Conservation (phyloP, 768 basidiomycete genomes). For the Mrakia frigida region DNA sequence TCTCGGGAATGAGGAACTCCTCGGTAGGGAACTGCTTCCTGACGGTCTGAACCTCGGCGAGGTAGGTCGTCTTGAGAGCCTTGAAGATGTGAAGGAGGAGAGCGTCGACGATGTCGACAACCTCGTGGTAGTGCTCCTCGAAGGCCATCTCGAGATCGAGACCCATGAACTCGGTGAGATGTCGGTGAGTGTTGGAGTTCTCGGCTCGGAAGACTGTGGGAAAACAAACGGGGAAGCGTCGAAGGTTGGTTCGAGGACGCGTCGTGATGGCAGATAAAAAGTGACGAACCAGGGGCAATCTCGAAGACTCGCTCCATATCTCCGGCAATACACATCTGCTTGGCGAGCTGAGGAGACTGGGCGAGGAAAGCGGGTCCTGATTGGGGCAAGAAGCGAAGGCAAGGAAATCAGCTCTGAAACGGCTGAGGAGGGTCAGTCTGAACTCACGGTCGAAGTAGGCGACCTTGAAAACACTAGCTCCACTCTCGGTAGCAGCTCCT, state of each 20-base stretch:
- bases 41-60: conserved; percentile 74
- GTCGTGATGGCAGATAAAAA: not conserved
- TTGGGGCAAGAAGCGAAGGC: not conserved
- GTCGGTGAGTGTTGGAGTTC: conserved; percentile 89
- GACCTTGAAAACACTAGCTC: conserved; percentile 96
- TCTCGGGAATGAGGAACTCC: conserved; percentile 89
- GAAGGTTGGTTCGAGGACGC: not conserved
- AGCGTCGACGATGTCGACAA: conserved; percentile 82
- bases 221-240: not conserved
- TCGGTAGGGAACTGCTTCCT: conserved; percentile 88
- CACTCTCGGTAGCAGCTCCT: conserved; percentile 92
- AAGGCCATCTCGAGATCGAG: conserved; percentile 99
- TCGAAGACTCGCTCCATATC: conserved; percentile 99
- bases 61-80: conserved; percentile 68
- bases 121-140: conserved; percentile 98
- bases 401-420: not conserved
- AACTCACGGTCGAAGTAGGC: conserved; percentile 88
- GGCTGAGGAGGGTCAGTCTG: too few relatives aligned
- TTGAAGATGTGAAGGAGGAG: conserved; percentile 82
- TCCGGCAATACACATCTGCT: conserved; percentile 98
- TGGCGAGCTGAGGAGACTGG: conserved; percentile 93
- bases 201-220: conserved; percentile 87
- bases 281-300: conserved; percentile 58
- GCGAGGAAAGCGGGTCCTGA: conserved; percentile 84
- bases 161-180: conserved; percentile 96